Conservation (phyloP, 805 yeast species). For the Candida mattraensis region DNA sequence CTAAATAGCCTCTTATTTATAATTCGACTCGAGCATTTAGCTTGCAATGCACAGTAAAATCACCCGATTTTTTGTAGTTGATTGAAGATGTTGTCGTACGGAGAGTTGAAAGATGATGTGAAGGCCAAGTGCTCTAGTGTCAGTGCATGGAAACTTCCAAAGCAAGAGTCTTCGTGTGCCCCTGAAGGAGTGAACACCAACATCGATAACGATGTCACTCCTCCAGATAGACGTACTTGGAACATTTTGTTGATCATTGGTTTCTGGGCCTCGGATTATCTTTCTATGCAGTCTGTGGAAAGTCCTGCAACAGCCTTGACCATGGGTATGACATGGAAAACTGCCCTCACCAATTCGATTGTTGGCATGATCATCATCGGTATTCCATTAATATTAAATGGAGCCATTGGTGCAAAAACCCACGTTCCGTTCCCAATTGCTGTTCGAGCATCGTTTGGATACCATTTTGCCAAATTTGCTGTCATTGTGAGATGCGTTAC, state of each 20-base stretch:
- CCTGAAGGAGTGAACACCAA: slow-evolving; percentile 21
- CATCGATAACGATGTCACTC: slow-evolving; percentile 24
- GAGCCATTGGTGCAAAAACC: slow-evolving; percentile 35
- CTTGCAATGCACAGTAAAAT: too few species aligned
- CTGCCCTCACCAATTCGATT: slow-evolving; percentile 19
- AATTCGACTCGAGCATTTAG: too few species aligned
- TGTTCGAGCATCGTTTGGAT: slow-evolving; percentile 35
- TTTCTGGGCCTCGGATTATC: slow-evolving; percentile 29
- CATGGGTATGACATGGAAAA: slow-evolving; percentile 24
- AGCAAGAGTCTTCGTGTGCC: slow-evolving; percentile 20
- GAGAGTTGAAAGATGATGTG: slow-evolving; percentile 6
- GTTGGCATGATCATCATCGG: slow-evolving; percentile 25
- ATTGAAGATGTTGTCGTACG: slow-evolving; percentile 9
- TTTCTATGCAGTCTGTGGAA: slow-evolving; percentile 26
- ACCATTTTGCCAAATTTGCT: slow-evolving; percentile 33
- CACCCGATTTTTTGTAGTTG: too few species aligned
- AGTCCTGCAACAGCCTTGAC: slow-evolving; percentile 19
- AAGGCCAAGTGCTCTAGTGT: slow-evolving; percentile 8
- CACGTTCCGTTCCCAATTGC: slow-evolving; percentile 38
- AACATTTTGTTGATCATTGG: slow-evolving; percentile 23
- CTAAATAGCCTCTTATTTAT: too few species aligned
- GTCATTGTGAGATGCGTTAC: slow-evolving; percentile 35
- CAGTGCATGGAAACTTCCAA: slow-evolving; percentile 16
- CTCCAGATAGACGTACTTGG: slow-evolving; percentile 25
- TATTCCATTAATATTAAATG: slow-evolving; percentile 25